phyloP scores from a whole-genome alignment of 192 early-diverging fungal species.

The Phycomyces nitens region DNA sequence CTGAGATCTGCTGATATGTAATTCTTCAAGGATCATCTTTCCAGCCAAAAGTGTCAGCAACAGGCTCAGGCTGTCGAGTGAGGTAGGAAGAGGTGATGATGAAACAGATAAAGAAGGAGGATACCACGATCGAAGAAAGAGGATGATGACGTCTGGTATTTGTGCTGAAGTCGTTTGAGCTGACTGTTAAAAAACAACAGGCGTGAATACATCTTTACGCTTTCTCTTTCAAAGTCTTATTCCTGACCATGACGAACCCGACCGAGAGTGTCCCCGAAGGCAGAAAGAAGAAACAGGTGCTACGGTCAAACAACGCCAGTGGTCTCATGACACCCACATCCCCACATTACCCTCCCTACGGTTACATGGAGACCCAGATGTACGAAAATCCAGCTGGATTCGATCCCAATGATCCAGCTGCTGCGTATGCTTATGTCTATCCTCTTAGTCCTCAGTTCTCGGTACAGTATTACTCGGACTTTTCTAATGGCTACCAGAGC shows the following conservation, averaged over 20 bases:
- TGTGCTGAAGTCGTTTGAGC: not conserved
- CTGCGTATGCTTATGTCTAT: constrained; percentile 36
- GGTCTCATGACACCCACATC: constrained; percentile 1
- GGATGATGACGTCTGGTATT: not conserved
- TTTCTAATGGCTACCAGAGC: constrained; percentile 32
- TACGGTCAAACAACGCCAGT: not conserved
- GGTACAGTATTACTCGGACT: constrained; percentile 41
- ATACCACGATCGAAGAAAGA: too few species aligned
- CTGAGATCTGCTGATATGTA: too few species aligned
- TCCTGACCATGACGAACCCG: too few species aligned
- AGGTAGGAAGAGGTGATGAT: too few species aligned
- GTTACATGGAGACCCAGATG: not conserved
- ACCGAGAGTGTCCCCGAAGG: too few species aligned
- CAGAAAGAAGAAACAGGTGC: too few species aligned
- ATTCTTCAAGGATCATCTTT: too few species aligned
- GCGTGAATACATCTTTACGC: too few species aligned
- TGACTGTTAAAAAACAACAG: not conserved
- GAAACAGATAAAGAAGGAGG: not conserved
- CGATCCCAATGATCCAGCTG: constrained; percentile 28
- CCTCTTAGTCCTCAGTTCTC: constrained; percentile 41
- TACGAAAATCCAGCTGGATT: not conserved
- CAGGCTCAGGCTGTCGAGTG: too few species aligned
- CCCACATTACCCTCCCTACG: constrained; percentile 15
- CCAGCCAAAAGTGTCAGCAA: too few species aligned
- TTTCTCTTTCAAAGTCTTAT: too few species aligned